Evolutionary conservation across 495 filamentous ascomycete genomes (phyloP).

Genomic region (Hapsidospora chrysogenum): DNA sequence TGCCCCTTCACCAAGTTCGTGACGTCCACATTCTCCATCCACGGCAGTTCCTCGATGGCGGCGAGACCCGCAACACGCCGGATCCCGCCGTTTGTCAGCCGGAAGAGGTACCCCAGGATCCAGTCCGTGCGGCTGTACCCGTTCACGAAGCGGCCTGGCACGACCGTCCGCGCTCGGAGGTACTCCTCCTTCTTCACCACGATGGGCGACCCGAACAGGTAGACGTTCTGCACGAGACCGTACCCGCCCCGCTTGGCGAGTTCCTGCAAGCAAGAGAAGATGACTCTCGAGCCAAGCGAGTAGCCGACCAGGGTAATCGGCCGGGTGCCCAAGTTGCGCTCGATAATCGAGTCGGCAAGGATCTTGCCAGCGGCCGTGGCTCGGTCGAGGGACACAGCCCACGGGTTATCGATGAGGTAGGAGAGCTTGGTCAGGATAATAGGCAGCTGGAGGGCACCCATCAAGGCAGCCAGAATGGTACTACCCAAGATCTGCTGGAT

Average conservation of each 20-base stretch:
- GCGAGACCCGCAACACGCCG: slow-evolving; percentile 81
- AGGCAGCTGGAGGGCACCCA: slow-evolving; percentile 87
- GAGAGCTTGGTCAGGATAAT: slow-evolving; percentile 86
- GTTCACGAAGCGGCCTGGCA: slow-evolving; percentile 84
- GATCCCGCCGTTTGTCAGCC: slow-evolving; percentile 83
- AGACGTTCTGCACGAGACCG: slow-evolving; percentile 88
- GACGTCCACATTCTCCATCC: slow-evolving; percentile 80
- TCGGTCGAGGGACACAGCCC: slow-evolving; percentile 84
- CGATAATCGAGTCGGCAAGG: slow-evolving; percentile 84
- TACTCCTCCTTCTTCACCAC: slow-evolving; percentile 92
- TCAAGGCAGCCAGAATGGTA: slow-evolving; percentile 73
- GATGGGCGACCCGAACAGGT: slow-evolving; percentile 80
- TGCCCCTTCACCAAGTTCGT: slow-evolving; percentile 80
- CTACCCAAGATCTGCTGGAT: slow-evolving; percentile 88
- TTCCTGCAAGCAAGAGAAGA: slow-evolving; percentile 82
- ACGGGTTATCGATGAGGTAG: slow-evolving; percentile 96
- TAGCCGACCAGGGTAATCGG: slow-evolving; percentile 95
- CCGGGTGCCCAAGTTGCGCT: slow-evolving; percentile 77
- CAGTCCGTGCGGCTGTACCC: slow-evolving; percentile 91
- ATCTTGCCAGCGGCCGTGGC: slow-evolving; percentile 83
- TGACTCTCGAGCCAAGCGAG: slow-evolving; percentile 81
- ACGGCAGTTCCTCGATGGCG: slow-evolving; percentile 55
- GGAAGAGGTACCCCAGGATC: slow-evolving; percentile 96
- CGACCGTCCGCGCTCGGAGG: slow-evolving; percentile 57
- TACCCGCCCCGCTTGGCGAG: slow-evolving; percentile 75